A percentile compares a stretch with the other conserved stretches of the same genome.
These are phyloP conservation scores for Coniochaeta sp. DNA, from an alignment of 2,329 filamentous ascomycete genomes.

Conservation along the genomic window DNA sequence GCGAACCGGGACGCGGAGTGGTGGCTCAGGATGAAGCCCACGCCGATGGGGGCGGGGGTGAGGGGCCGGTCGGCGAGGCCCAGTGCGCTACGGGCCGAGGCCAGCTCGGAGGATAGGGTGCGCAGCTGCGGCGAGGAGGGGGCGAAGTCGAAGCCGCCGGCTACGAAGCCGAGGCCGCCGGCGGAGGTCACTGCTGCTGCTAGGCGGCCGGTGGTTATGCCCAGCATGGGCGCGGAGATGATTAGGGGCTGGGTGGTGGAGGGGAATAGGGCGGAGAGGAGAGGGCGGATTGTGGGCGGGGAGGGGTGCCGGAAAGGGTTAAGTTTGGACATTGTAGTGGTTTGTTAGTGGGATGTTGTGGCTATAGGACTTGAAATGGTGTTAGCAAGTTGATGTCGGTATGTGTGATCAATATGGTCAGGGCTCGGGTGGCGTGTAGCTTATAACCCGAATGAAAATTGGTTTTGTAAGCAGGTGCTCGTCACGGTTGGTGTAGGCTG, in stretches of 20 bases:
- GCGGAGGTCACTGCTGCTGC: slow-evolving; percentile 32
- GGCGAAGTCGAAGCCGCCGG: slow-evolving; percentile 23
- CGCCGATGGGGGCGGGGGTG: slow-evolving; percentile 40
- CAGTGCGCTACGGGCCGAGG: slow-evolving; percentile 16
- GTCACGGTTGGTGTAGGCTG: no score
- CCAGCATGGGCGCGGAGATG: slow-evolving; percentile 34
- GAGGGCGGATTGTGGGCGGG: not conserved
- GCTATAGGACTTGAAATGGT: no score
- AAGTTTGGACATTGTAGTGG: not conserved
- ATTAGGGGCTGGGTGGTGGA: slow-evolving; percentile 28
- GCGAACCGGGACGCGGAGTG: slow-evolving; percentile 28
- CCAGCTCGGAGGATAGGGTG: slow-evolving; percentile 24
- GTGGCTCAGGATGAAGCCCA: slow-evolving; percentile 56
- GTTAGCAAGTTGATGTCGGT: no score
- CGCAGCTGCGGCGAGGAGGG: slow-evolving; percentile 19
- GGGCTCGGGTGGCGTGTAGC: no score
- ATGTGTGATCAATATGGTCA: no score
- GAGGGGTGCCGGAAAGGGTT: slow-evolving; percentile 1
- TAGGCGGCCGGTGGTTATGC: slow-evolving; percentile 26
- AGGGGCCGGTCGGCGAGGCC: slow-evolving; percentile 14
- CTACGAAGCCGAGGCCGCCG: slow-evolving; percentile 30
- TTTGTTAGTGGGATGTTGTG: not conserved
- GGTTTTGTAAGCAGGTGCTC: no score
- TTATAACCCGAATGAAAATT: no score
- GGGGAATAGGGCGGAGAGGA: slow-evolving; percentile 24